Evolutionary conservation across 23 red algal genomes (phyloP).

Genomic region (Gracilariopsis chorda): DNA sequence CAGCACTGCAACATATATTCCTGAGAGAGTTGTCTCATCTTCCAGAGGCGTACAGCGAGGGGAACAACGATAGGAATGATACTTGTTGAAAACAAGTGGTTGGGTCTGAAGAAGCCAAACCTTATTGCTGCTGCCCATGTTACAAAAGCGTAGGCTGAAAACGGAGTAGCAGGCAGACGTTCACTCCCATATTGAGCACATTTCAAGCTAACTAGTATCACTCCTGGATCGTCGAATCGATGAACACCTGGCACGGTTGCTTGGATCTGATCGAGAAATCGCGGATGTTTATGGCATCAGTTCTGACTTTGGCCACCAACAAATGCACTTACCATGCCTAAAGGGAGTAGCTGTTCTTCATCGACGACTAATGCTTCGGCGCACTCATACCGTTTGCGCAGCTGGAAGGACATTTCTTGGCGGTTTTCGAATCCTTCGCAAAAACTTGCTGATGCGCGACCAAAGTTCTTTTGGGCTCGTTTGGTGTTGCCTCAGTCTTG

Average conservation of each 20-base stretch:
- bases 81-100: too few relatives aligned
- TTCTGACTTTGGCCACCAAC: neutral
- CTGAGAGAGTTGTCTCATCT: too few relatives aligned
- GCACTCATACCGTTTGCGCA: neutral
- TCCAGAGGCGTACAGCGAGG: too few relatives aligned
- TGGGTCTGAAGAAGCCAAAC: neutral
- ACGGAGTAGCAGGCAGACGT: neutral
- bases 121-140: neutral
- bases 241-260: neutral
- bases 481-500: neutral
- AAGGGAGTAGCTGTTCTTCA: neutral
- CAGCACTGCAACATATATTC: too few relatives aligned
- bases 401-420: neutral
- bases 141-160: neutral
- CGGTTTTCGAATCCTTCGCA: neutral
- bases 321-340: neutral
- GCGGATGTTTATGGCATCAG: neutral
- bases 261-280: constrained; percentile 3
- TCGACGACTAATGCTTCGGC: neutral
- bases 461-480: too few relatives aligned
- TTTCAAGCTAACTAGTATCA: neutral
- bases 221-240: neutral
- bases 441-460: too few relatives aligned
- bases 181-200: neutral
- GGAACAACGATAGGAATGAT: too few relatives aligned